Evolutionary conservation across 768 basidiomycete species (phyloP), one percentile per base, ranked within the genome.

Genomic region (Lyophyllum atratum): DNA sequence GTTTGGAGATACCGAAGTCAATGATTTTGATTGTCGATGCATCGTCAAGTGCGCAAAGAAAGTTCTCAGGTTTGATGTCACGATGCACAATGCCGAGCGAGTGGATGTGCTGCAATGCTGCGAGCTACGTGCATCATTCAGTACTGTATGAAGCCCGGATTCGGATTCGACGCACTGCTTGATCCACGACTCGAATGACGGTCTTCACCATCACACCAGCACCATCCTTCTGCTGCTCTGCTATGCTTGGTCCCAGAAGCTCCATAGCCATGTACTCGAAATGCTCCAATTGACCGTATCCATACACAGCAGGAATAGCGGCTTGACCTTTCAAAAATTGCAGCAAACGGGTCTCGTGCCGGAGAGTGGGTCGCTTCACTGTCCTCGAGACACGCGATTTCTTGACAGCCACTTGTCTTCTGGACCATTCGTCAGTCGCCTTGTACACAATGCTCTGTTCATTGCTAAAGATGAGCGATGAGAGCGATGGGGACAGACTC

Each of bases 201-300:
- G 68, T 72, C 49, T 57, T 60, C 43, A 63, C 40, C 43, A 24
- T 49, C 42, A 73, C 49, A 45, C 40, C 53, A 19, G 47, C 60
- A 25, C 59, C 65, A 28, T 58, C 59, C 43, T 56, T 52, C 49
- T 31, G 33, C 43, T 47, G 49, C 54, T 64, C 63, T 52, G 50
- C 59, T 28, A 72, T 29, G 56, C 53, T 61, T 33, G 59, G 56
- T 8, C 71, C 71, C 40, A 73, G 54, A 25, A 69, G 62, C 49
- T 72, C 70, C 63, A 74, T 64, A 34, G 72, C 64, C n/a, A 73
- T 22, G 54, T 68, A 74, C 58, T 76, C 74, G 45, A 75, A 76
- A 59, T 74, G 70, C 12, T 60, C 52, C n/a, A 68, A 56, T 22
- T 61, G 70, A 42, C 67, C 68, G 50, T 72, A 72, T 15, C 63